Conservation (phyloP, 73 alveolate genomes). For the Blepharisma japonicum region DNA sequence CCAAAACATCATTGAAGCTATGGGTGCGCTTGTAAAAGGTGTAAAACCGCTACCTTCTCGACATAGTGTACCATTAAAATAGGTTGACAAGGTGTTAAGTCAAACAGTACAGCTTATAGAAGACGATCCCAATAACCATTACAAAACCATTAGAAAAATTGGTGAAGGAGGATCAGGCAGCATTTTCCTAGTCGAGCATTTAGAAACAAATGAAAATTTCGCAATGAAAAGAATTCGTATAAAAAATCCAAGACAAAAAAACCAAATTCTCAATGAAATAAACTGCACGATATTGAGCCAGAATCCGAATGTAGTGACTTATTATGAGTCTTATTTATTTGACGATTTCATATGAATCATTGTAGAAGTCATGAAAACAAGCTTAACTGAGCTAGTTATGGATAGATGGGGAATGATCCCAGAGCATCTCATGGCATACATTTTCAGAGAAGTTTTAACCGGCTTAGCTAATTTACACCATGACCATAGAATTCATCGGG, state of each 20-base stretch:
- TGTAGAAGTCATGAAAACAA: slow-evolving; percentile 65
- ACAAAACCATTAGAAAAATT: neutral
- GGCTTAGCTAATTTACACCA: slow-evolving; percentile 43
- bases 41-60: neutral
- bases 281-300: neutral
- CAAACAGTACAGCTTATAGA: too few relatives aligned
- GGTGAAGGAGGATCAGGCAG: slow-evolving; percentile 33
- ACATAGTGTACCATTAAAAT: too few relatives aligned
- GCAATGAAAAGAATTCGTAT: slow-evolving; percentile 11
- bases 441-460: slow-evolving; percentile 29
- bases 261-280: slow-evolving; percentile 20
- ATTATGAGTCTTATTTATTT: slow-evolving; percentile 75
- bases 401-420: slow-evolving; percentile 19
- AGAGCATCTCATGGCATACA: slow-evolving; percentile 40
- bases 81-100: too few relatives aligned
- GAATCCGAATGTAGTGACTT: slow-evolving; percentile 72
- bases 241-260: neutral
- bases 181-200: neutral
- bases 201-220: neutral
- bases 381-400: slow-evolving; percentile 20
- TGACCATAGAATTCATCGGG: slow-evolving; percentile 70
- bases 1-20: neutral
- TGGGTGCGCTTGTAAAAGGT: neutral
- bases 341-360: slow-evolving; percentile 93
- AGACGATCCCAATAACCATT: neutral